These are phyloP conservation scores for Globisporangium iwayamae DNA, from an alignment of 352 stramenopile species.

Conservation along the genomic window DNA sequence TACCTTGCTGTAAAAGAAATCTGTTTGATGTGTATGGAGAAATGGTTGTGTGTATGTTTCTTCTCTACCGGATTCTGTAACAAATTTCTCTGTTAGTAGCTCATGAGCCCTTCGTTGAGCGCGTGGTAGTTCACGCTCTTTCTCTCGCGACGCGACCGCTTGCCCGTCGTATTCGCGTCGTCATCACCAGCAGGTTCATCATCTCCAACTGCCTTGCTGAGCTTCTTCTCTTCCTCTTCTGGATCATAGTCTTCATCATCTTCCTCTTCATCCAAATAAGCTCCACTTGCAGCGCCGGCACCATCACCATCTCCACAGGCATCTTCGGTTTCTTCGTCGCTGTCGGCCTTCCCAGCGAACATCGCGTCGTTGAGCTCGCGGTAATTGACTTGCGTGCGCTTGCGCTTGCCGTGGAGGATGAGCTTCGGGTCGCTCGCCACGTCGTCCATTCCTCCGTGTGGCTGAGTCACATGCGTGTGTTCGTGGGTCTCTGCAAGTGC, in stretches of 20 bases:
- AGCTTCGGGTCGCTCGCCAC: conserved; percentile 26
- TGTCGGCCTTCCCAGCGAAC: conserved; percentile 62
- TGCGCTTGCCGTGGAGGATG: conserved; percentile 73
- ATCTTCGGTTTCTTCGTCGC: conserved; percentile 42
- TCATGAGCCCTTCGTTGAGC: conserved; percentile 54
- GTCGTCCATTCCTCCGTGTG: conserved; percentile 4
- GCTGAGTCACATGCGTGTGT: conserved; percentile 1
- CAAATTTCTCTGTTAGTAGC: conserved; percentile 4
- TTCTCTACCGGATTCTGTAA: background rate
- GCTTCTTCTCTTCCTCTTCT: conserved; percentile 1
- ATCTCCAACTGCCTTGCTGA: background rate
- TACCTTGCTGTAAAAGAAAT: background rate
- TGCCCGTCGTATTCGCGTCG: background rate
- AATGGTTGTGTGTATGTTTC: background rate
- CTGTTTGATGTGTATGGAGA: background rate
- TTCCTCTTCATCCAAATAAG: conserved; percentile 16
- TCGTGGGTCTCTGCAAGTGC: conserved; percentile 26
- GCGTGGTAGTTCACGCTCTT: conserved; percentile 48
- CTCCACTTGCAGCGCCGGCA: background rate
- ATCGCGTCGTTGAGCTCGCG: conserved; percentile 74
- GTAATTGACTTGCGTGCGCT: conserved; percentile 78
- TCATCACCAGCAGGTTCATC: background rate
- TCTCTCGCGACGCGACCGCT: conserved; percentile 24
- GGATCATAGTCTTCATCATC: conserved; percentile 17
- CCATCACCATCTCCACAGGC: conserved; percentile 5